Percentiles rank a stretch among this genome's conserved stretches.
phyloP scores from a whole-genome alignment of 2,329 filamentous ascomycete species.

The Hypomyces rosellus region DNA sequence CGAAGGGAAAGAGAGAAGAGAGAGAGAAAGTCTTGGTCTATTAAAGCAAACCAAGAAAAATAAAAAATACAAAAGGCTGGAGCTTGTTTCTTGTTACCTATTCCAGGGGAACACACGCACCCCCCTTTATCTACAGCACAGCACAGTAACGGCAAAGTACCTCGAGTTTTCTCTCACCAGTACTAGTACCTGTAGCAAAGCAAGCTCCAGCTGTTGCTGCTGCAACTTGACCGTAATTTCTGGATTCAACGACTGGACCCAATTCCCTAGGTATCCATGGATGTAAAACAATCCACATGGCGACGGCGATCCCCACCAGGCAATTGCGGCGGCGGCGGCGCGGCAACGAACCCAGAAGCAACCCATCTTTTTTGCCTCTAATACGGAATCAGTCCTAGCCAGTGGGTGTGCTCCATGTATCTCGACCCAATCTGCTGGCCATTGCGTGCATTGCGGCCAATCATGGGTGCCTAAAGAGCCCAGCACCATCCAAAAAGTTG shows the following conservation, averaged over 20 bases:
- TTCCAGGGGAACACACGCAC: background rate
- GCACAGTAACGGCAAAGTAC: too few relatives aligned
- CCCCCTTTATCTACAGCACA: slow-evolving; percentile 4
- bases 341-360: background rate
- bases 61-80: background rate
- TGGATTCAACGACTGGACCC: slow-evolving; percentile 10
- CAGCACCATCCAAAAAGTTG: background rate
- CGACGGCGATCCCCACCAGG: slow-evolving; percentile 3
- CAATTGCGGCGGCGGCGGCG: slow-evolving; percentile 6
- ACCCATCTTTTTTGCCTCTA: too few relatives aligned
- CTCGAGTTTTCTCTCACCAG: too few relatives aligned
- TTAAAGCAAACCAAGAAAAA: background rate
- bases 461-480: background rate
- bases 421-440: background rate
- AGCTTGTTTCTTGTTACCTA: background rate
- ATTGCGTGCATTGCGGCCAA: slow-evolving; percentile 1
- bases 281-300: background rate
- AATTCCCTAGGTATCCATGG: too few relatives aligned
- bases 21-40: too few relatives aligned
- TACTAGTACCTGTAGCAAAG: too few relatives aligned
- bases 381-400: background rate
- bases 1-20: background rate
- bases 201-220: background rate
- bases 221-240: slow-evolving; percentile 11
- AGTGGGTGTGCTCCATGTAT: background rate